These are phyloP conservation scores for Hypocrella siamensis DNA, from an alignment of 2,329 filamentous ascomycete species.

Conservation along the genomic window DNA sequence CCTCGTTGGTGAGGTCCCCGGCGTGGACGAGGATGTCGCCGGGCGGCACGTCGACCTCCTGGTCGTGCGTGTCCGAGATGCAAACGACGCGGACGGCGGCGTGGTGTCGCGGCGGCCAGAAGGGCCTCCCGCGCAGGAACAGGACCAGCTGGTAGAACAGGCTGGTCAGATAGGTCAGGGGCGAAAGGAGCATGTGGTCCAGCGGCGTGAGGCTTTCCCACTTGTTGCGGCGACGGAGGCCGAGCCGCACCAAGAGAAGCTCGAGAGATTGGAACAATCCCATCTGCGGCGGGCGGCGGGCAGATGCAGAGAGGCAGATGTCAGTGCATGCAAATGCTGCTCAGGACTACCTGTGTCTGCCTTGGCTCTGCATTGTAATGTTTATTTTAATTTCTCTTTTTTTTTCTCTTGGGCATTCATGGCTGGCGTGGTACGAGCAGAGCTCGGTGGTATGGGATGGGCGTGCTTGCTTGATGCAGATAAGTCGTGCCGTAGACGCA, in stretches of 20 bases:
- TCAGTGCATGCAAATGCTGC: too few species aligned
- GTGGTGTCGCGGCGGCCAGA: constrained; percentile 36
- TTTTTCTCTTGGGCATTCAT: too few species aligned
- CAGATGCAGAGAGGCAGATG: too few species aligned
- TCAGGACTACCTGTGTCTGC: too few species aligned
- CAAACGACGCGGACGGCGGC: constrained; percentile 62
- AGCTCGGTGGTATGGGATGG: too few species aligned
- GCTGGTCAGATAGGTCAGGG: constrained; percentile 47
- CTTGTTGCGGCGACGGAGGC: constrained; percentile 28
- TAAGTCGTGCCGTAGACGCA: too few species aligned
- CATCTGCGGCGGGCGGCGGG: too few species aligned
- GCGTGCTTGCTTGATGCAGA: too few species aligned
- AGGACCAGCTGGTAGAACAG: constrained; percentile 49
- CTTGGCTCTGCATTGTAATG: too few species aligned
- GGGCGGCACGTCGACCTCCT: constrained; percentile 43
- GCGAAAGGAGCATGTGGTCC: constrained; percentile 51
- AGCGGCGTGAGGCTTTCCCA: constrained; percentile 38
- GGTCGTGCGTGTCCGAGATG: constrained; percentile 77
- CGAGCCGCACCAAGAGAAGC: constrained; percentile 25
- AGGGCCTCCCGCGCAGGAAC: constrained; percentile 50
- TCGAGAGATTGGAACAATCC: too few species aligned
- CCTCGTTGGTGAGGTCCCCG: constrained; percentile 66
- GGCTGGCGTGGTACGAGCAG: too few species aligned
- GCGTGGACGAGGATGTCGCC: constrained; percentile 84
- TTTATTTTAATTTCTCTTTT: too few species aligned